phyloP scores from a whole-genome alignment of 1,284 basidiomycete species.

The Apiotrichum montevideense region DNA sequence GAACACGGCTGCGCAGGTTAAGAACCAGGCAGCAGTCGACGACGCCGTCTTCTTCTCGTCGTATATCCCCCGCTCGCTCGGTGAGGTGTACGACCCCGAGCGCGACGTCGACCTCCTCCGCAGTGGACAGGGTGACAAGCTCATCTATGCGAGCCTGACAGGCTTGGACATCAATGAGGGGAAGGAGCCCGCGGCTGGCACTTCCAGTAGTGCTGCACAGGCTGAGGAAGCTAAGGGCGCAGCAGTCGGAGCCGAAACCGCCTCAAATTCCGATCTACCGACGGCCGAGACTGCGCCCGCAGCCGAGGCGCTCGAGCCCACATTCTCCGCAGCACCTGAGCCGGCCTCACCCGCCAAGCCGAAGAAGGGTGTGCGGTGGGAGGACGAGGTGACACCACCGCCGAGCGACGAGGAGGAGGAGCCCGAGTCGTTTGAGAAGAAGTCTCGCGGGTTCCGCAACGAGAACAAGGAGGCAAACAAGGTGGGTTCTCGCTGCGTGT shows the following conservation, averaged over 20 bases:
- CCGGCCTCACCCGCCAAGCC: conserved; percentile 34
- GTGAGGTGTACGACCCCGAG: conserved; percentile 88
- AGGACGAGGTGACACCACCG: conserved; percentile 16
- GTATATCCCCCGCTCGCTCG: conserved; percentile 86
- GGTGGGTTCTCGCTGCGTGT: conserved; percentile 49
- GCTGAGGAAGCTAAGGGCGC: background rate
- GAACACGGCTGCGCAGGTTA: background rate
- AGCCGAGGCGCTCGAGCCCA: background rate
- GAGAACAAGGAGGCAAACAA: conserved; percentile 90
- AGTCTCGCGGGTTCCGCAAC: conserved; percentile 74
- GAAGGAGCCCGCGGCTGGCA: conserved; percentile 10
- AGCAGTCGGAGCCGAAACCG: too few species aligned
- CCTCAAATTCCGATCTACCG: background rate
- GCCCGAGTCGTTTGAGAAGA: conserved; percentile 51
- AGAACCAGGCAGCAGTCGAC: conserved; percentile 53
- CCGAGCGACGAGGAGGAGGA: conserved; percentile 37
- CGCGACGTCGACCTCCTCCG: conserved; percentile 71
- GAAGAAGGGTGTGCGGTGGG: conserved; percentile 14
- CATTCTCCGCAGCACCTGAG: conserved; percentile 66
- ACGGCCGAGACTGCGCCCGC: background rate
- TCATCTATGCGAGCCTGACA: conserved; percentile 81
- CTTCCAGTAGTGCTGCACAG: background rate
- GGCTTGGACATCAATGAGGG: conserved; percentile 55
- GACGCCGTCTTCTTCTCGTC: conserved; percentile 80
- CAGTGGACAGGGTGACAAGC: conserved; percentile 60